A percentile compares a stretch with the other conserved stretches of the same genome.
Evolutionary conservation across 495 filamentous ascomycete species (phyloP).

Genomic region (Penicillium odoratum): DNA sequence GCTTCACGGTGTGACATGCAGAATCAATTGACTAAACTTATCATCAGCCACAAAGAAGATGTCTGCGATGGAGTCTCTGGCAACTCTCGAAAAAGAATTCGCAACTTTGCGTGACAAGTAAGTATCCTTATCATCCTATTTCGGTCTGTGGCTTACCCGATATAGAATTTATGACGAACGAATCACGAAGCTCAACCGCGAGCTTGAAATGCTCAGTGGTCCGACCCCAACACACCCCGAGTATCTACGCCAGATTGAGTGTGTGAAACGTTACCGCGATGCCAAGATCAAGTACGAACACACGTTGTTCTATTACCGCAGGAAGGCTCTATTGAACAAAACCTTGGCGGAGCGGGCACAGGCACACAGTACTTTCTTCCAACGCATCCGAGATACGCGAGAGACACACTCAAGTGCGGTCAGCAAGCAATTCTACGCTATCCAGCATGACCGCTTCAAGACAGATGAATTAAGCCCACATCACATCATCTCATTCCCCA

Average conservation of each 20-base stretch:
- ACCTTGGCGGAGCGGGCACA: constrained; percentile 79
- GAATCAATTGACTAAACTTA: constrained; percentile 1
- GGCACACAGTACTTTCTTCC: constrained; percentile 82
- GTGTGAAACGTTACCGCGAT: constrained; percentile 75
- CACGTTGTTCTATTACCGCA: constrained; percentile 67
- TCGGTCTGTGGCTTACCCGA: constrained; percentile 17
- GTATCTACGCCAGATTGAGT: constrained; percentile 79
- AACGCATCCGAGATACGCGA: constrained; percentile 75
- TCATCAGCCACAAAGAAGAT: constrained; percentile 71
- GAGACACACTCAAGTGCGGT: constrained; percentile 76
- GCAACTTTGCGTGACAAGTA: constrained; percentile 83
- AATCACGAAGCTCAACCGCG: constrained; percentile 73
- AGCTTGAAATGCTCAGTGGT: constrained; percentile 77
- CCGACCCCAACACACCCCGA: constrained; percentile 84
- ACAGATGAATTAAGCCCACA: constrained; percentile 79
- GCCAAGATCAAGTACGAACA: constrained; percentile 75
- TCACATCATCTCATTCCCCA: constrained; percentile 71
- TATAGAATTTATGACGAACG: constrained; percentile 82
- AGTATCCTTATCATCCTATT: constrained; percentile 22
- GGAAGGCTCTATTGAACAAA: constrained; percentile 67
- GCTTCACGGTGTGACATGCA: constrained; percentile 47
- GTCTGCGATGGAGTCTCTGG: constrained; percentile 75
- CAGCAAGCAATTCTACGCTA: constrained; percentile 84
- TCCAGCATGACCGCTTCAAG: constrained; percentile 86
- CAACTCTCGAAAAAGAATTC: constrained; percentile 80